Percentiles rank a stretch among this genome's conserved stretches.
Conservation (phyloP, 305 asterid genomes). For the Fraxinus paxiana region DNA sequence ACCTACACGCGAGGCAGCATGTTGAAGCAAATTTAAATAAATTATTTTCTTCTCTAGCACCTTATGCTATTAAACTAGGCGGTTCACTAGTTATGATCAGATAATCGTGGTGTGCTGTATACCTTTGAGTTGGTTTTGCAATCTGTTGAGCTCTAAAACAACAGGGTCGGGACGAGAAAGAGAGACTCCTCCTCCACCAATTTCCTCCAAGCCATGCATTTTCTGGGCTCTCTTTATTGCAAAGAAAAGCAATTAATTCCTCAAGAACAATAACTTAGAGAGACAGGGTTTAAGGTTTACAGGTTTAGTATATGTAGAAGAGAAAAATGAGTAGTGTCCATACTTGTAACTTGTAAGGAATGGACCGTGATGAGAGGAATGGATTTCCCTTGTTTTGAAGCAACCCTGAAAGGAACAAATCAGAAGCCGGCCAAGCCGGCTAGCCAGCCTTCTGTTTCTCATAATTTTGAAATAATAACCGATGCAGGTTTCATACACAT, state of each 20-base stretch:
- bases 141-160: slow-evolving; percentile 64
- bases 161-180: slow-evolving; percentile 65
- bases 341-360: slow-evolving; percentile 36
- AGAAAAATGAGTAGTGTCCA: slow-evolving; percentile 24
- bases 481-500: background rate
- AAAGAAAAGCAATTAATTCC: slow-evolving; percentile 15
- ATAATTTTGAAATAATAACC: slow-evolving; percentile 3
- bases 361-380: slow-evolving; percentile 60
- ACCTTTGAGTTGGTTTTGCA: slow-evolving; percentile 86
- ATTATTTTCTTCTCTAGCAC: background rate
- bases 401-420: slow-evolving; percentile 40
- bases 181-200: slow-evolving; percentile 27
- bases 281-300: slow-evolving; percentile 24
- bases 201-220: slow-evolving; percentile 32
- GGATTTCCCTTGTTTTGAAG: slow-evolving; percentile 47
- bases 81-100: background rate
- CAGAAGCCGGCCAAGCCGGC: background rate
- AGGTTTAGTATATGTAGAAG: slow-evolving; percentile 25
- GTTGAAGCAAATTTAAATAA: background rate
- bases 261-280: background rate
- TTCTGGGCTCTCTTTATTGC: slow-evolving; percentile 17
- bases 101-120: background rate
- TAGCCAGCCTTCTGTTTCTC: slow-evolving; percentile 28
- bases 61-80: background rate
- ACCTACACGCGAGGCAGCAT: background rate